Base-by-base conservation (phyloP, 1,284 basidiomycete genomes). In the Pholiota adiposa region DNA sequence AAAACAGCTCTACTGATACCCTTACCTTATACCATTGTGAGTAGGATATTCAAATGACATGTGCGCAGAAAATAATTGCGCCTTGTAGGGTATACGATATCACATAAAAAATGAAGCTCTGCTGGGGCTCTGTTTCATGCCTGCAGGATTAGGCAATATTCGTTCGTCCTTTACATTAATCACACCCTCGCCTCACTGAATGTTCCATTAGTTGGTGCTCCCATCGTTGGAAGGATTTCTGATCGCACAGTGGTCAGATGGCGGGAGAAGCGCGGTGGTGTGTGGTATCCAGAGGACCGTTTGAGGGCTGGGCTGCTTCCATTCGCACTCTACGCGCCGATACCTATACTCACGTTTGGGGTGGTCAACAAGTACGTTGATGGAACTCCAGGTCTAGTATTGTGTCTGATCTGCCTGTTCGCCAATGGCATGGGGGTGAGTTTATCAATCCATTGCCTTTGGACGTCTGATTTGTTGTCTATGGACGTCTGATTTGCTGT, bases 341-440 rank as follows among this genome's bases (percentile, higher is more conserved):
- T 70, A 0, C 67, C 69, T 0, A 49, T 69, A 4, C 9, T 72
- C 0, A n/a, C 61, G 1, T 68, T 61, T 43, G 69, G 71, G 0
- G 25, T 72, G 8, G 43, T 64, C 6, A 69, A 65, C n/a, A 43
- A 48, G 16, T 73, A 67, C 27, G 48, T 72, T 3, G 62, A 62
- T 14, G 70, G 73, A 5, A 68, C 49, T 8, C 18, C 70, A 8
- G 74, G 73, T 5, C 51, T 74, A 16, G 59, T 57, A 1, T 56
- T 73, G 2, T 71, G 67, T 59, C 61, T 78, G 3, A 25, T 73
- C 0, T 76, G 73, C 56, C 57, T 79, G 8, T 78, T 77, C 43
- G 38, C 74, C n/a, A 75, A 77, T 52, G 79, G 78, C 0, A 52
- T 77, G 11, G 79, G 76, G 55, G 84, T 85, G 61, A 44, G 81